Percentiles rank a stretch among this genome's conserved stretches.
Conservation (phyloP, 148 eudicot genomes). For the Euryodendron excelsum region DNA sequence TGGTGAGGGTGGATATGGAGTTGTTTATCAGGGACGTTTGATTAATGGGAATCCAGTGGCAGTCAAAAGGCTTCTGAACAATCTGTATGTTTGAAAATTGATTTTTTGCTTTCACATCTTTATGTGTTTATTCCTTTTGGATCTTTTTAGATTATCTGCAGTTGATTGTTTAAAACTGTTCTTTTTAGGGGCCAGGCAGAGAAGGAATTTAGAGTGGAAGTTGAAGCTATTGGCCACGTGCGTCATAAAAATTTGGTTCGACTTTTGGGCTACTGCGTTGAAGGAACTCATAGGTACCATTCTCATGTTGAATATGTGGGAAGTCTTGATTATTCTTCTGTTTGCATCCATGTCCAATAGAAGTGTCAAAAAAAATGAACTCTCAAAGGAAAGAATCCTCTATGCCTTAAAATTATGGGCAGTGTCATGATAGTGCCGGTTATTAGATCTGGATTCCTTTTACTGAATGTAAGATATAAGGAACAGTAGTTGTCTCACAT, state of each 20-base stretch:
- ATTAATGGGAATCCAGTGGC: constrained; percentile 66
- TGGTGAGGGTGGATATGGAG: constrained; percentile 81
- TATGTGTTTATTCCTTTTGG: background rate
- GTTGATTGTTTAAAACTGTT: constrained; percentile 12
- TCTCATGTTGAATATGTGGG: background rate
- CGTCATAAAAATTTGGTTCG: constrained; percentile 70
- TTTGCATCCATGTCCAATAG: no score
- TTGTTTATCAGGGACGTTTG: constrained; percentile 63
- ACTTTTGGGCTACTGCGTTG: constrained; percentile 67
- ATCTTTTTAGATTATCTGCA: background rate
- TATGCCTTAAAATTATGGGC: constrained; percentile 8
- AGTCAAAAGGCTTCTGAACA: constrained; percentile 62
- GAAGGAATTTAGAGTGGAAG: constrained; percentile 73
- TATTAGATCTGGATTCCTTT: background rate
- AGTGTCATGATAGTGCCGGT: background rate
- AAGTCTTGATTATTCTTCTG: background rate
- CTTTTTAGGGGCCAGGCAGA: constrained; percentile 61
- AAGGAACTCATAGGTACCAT: constrained; percentile 68
- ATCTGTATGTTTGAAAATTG: constrained; percentile 41
- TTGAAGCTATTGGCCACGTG: constrained; percentile 74
- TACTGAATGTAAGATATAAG: background rate
- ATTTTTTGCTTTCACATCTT: constrained; percentile 2
- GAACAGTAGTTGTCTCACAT: background rate
- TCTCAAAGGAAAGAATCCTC: background rate
- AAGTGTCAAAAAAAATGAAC: background rate